phyloP scores from a whole-genome alignment of 106 monocot species.

The Iris macrosiphon region DNA sequence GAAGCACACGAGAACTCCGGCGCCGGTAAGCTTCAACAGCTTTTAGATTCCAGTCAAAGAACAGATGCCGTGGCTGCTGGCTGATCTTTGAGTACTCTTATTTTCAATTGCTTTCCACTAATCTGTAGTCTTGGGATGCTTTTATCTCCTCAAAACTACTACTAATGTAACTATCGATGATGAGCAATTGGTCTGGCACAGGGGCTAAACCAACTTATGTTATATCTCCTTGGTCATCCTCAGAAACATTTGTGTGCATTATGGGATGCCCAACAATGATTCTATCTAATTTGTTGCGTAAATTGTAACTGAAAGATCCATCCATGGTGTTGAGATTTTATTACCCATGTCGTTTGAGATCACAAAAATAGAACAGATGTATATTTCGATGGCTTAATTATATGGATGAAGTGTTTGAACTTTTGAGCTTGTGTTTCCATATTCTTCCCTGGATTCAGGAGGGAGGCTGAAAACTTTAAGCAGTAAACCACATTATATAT shows the following conservation, averaged over 20 bases:
- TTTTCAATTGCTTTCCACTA: not conserved
- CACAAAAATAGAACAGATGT: not conserved
- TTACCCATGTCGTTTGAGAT: slow-evolving; percentile 7
- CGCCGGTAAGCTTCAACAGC: slow-evolving; percentile 37
- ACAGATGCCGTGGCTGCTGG: slow-evolving; percentile 34
- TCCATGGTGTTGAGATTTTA: slow-evolving; percentile 5
- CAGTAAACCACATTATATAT: too few relatives aligned
- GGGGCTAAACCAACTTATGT: not conserved
- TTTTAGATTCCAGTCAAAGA: slow-evolving; percentile 28
- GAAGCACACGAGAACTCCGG: slow-evolving; percentile 16
- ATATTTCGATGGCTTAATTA: not conserved
- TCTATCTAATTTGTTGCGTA: too few relatives aligned
- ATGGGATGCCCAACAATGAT: too few relatives aligned
- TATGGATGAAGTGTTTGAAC: too few relatives aligned
- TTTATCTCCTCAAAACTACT: too few relatives aligned
- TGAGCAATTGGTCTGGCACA: not conserved
- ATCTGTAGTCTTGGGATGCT: too few relatives aligned
- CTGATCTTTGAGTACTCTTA: slow-evolving; percentile 28
- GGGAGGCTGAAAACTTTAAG: too few relatives aligned
- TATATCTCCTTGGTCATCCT: not conserved
- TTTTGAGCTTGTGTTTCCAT: too few relatives aligned
- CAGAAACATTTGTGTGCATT: too few relatives aligned
- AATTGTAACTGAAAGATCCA: not conserved
- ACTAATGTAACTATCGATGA: too few relatives aligned
- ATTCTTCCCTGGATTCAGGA: too few relatives aligned